Base-by-base conservation (phyloP, 345 rosid species). In the Isatis tinctoria region DNA sequence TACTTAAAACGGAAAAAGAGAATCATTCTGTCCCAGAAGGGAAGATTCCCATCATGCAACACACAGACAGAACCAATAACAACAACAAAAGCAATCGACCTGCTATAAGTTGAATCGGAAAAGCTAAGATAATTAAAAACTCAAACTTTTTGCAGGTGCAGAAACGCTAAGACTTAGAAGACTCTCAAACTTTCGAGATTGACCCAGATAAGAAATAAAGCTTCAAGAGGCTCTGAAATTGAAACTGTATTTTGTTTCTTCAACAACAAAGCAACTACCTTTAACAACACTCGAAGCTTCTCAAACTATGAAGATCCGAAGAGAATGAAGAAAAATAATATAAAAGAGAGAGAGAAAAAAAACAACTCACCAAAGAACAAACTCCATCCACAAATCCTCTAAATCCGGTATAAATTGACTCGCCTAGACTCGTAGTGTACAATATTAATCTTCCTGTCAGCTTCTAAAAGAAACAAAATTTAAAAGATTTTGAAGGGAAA, bases 371-470 rank as follows among this genome's bases (percentile, higher is more conserved):
- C 51, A 62, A 68, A 51, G 59, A 69, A 53, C 65, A 70, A 61
- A 44, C 35, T 24, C 2, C 6, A 48, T 37, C 78, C 77, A 74
- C 72, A 47, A 58, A 48, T 27, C 78, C 71, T 43, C 70, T 18
- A 43, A 63, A 37, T 48, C 6, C 6, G n/a, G 62, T 51, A 8
- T 36, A 63, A 72, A 26, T 36, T 26, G 73, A 74, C 45, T 57
- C 49, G 70, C 22, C 64, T 8, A 35, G 48, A 35, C 64, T 65
- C 60, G 20, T 67, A 40, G 68, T 67, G 73, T 74, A 67, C 68
- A 36, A 67, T 67, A 67, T 67, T 48, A 59, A 67, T 39, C 74
- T 69, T 53, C 74, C 5, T 60, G 74, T 69, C 79, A 52, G 53
- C 65, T 10, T 75, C 74, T 51, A 32, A 4, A 37, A 17, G n/a